Percentiles rank a stretch among this genome's conserved stretches.
Conservation (phyloP, 169 alveolate genomes). For the Cryptosporidium viatorum region DNA sequence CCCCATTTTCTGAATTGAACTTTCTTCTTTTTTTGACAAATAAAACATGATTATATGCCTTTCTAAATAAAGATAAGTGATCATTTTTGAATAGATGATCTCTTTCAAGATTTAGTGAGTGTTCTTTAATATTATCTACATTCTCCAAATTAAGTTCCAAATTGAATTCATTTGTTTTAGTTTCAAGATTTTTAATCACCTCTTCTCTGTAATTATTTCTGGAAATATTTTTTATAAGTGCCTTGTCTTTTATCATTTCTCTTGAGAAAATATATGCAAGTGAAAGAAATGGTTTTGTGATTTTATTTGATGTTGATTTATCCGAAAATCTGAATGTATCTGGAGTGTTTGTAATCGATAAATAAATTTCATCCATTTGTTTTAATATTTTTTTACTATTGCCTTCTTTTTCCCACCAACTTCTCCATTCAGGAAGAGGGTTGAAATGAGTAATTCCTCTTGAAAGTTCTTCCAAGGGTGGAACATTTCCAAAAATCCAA, state of each 20-base stretch:
- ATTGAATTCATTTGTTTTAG: not conserved
- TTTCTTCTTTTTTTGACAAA: slow-evolving; percentile 37
- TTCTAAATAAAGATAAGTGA: slow-evolving; percentile 24
- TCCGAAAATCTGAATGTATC: slow-evolving; percentile 44
- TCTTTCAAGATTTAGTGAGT: not conserved
- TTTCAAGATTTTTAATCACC: slow-evolving; percentile 7
- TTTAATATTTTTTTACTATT: slow-evolving; percentile 8
- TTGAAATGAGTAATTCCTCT: not conserved
- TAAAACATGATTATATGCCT: slow-evolving; percentile 41
- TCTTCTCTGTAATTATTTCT: not conserved
- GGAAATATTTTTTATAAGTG: slow-evolving; percentile 8
- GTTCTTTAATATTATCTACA: not conserved
- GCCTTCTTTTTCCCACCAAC: slow-evolving; percentile 59
- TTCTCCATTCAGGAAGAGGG: slow-evolving; percentile 54
- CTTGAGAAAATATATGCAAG: slow-evolving; percentile 43
- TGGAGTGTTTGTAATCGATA: slow-evolving; percentile 13
- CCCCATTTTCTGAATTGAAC: slow-evolving; percentile 71
- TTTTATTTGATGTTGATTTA: slow-evolving; percentile 2
- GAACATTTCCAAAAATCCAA: slow-evolving; percentile 53
- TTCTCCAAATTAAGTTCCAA: not conserved
- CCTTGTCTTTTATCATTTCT: slow-evolving; percentile 31
- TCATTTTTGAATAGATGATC: not conserved
- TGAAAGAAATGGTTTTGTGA: slow-evolving; percentile 38
- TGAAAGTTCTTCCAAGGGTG: slow-evolving; percentile 65
- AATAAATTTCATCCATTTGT: slow-evolving; percentile 9